These are phyloP conservation scores for Hericium coralloides DNA, from an alignment of 768 basidiomycete genomes.

Conservation along the genomic window DNA sequence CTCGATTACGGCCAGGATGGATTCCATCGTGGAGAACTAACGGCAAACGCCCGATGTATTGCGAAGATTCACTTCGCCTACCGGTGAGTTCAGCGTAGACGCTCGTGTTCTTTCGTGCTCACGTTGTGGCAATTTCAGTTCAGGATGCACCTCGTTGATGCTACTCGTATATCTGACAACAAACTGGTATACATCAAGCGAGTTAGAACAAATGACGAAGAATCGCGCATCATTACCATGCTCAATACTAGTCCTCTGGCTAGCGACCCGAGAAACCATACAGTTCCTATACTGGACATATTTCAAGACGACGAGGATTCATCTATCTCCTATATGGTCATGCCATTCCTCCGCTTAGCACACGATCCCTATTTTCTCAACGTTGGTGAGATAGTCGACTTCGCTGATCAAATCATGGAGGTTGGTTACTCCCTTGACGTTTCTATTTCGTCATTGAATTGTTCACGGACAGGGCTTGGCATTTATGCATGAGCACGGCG, in stretches of 20 bases:
- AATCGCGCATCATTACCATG: conserved; percentile 10
- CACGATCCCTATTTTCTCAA: background rate
- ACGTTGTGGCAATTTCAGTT: background rate
- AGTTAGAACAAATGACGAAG: conserved; percentile 6
- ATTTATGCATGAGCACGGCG: conserved; percentile 11
- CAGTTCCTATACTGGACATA: conserved; percentile 8
- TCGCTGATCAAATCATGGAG: conserved; percentile 8
- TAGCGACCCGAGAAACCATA: conserved; percentile 6
- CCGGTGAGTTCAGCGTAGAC: background rate
- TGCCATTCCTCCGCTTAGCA: conserved; percentile 6
- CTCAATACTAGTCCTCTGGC: background rate
- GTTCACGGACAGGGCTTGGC: conserved; percentile 3
- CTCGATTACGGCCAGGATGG: conserved; percentile 11
- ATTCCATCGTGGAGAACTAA: conserved; percentile 11
- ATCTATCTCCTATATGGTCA: conserved; percentile 8
- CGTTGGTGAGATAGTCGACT: conserved; percentile 7
- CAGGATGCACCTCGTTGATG: conserved; percentile 18
- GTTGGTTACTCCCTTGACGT: background rate
- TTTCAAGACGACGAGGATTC: background rate
- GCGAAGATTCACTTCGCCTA: conserved; percentile 1
- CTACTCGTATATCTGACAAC: conserved; percentile 20
- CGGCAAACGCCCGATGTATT: background rate
- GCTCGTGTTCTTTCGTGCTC: background rate
- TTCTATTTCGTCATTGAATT: background rate
- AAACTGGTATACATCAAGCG: conserved; percentile 23